Base-by-base conservation (phyloP, 164 flowering plant species). In the Vitis vinifera region DNA sequence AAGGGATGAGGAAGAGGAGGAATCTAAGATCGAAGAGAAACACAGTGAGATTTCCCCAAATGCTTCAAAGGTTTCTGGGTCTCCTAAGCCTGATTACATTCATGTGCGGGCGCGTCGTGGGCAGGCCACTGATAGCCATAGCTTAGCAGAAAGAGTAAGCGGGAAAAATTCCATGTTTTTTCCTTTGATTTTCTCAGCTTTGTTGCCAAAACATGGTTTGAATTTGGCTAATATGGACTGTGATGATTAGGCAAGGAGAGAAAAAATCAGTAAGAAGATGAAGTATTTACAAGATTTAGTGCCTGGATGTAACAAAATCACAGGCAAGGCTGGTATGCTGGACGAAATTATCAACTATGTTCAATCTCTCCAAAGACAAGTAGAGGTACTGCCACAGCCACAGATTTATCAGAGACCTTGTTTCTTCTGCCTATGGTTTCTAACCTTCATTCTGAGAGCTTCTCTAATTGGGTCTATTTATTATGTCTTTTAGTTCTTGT, bases 261-360 rank as follows among this genome's bases (percentile, higher is more conserved):
- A 81, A 55, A 81, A 79, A 64, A 79, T 81, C 58, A 79, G 78
- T 10, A 67, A 74, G 68, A 81, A 69, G 67, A 79, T 81, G 85
- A 79, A 77, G 51, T 77, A 53, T 64, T 50, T 81, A 60, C 85
- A 79, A 65, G 82, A 81, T 72, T 59, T 81, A 58, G 85, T 81
- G 8, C 82, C 85, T 8, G 80, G 85, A 3, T 79, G 85, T 56
- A 79, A 74, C 66, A 76, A 72, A 62, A 64, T 70, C n/a, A 71
- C 76, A 3, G 82, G 85, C 17, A 79, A 75, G 55, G 85, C 85
- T 14, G 85, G 80, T 10, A 74, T 76, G 85, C 82, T 81, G 49
- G 85, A 81, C 63, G 85, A 81, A 51, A 81, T 79, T 59, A 81
- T 81, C 50, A 79, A 77, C 63, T 81, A 79, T 70, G 80, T 81